A percentile compares a stretch with the other conserved stretches of the same genome.
Conservation (phyloP, 2,329 filamentous ascomycete species). For the Colletotrichum sp. region DNA sequence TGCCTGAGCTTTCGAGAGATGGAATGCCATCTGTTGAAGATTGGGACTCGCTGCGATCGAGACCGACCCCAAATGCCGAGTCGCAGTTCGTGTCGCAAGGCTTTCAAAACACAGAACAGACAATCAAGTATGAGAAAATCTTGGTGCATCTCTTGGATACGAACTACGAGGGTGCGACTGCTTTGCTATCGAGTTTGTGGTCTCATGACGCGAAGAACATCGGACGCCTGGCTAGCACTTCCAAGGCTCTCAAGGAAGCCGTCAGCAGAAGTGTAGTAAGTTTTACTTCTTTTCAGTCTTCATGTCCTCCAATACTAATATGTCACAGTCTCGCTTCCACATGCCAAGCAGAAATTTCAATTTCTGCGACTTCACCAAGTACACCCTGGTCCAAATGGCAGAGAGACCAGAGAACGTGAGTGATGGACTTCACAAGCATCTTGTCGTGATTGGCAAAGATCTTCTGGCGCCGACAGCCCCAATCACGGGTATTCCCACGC, state of each 20-base stretch:
- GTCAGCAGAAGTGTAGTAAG: neutral
- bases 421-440: neutral
- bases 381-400: neutral
- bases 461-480: too few relatives aligned
- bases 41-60: neutral
- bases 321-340: conserved; percentile 1
- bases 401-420: neutral
- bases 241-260: neutral
- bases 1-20: neutral
- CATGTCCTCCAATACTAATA: neutral
- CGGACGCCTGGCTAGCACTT: neutral
- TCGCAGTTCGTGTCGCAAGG: neutral
- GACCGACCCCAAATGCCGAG: neutral
- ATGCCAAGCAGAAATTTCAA: neutral
- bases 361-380: neutral
- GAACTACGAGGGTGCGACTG: neutral
- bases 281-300: neutral
- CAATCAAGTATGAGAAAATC: neutral
- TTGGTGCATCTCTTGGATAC: neutral
- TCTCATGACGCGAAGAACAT: neutral
- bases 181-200: neutral
- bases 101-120: neutral
- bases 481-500: neutral
- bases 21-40: neutral
- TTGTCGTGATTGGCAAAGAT: neutral